Evolutionary conservation across 108 stramenopile species (phyloP), one percentile per base, ranked within the genome.

Genomic region (Pelagomonas calceolata): DNA sequence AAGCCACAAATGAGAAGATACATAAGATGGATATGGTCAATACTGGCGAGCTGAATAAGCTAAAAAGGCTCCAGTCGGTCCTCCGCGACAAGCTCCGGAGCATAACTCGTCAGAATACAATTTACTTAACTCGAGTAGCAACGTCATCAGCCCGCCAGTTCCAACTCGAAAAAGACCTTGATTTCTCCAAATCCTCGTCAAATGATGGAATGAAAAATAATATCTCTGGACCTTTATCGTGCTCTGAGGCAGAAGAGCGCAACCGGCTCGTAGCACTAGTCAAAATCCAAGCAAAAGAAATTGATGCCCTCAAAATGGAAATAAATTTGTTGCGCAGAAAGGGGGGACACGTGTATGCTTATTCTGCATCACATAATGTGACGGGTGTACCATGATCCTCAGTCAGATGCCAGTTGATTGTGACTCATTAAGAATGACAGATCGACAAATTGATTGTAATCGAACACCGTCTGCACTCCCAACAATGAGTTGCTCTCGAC

Each of bases 341-440:
- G 70, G 73, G 70, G 15, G 79, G 81, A 14, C 73, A 78, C 79
- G 70, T 78, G n/a, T n/a, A n/a, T n/a, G 32, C 75, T 70, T 26
- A 67, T 60, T 30, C 78, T 31, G 16, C 51, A 70, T 63, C 70
- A 70, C 29, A 70, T 70, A 30, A 70, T 70, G 70, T n/a, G n/a
- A n/a, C n/a, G n/a, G n/a, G n/a, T n/a, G n/a, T n/a, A n/a, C n/a
- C n/a, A n/a, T n/a, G n/a, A n/a, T n/a, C n/a, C n/a, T n/a, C n/a
- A n/a, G n/a, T n/a, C n/a, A n/a, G n/a, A n/a, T n/a, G n/a, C n/a
- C n/a, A n/a, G n/a, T n/a, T n/a, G n/a, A n/a, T n/a, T n/a, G n/a
- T n/a, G n/a, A n/a, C n/a, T n/a, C n/a, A n/a, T n/a, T n/a, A n/a
- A n/a, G n/a, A n/a, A n/a, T n/a, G n/a, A n/a, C n/a, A n/a, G n/a